Conservation (phyloP, 2,329 filamentous ascomycete species). For the Botrytis tulipae region DNA sequence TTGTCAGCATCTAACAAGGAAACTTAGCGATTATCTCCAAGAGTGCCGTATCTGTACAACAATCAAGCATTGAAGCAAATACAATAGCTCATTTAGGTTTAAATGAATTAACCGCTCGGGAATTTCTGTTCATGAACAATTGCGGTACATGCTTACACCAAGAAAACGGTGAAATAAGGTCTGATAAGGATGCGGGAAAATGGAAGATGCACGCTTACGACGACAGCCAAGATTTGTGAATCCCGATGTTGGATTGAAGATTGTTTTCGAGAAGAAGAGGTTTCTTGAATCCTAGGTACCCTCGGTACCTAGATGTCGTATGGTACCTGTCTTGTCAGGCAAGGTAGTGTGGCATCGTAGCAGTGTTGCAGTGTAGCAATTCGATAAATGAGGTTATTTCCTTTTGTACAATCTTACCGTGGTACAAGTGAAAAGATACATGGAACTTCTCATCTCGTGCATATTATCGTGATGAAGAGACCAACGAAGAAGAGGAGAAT, state of each 20-base stretch:
- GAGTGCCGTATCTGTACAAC: not conserved
- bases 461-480: not conserved
- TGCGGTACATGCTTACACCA: not conserved
- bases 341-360: not conserved
- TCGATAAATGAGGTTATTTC: slow-evolving; percentile 5
- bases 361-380: not conserved
- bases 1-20: not conserved
- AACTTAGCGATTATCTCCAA: not conserved
- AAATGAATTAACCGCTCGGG: slow-evolving; percentile 16
- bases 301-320: not conserved
- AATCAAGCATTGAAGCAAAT: not conserved
- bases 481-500: not conserved
- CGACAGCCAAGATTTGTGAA: not conserved
- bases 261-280: not conserved
- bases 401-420: not conserved
- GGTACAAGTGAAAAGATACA: not conserved
- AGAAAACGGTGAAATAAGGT: not conserved
- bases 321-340: not conserved
- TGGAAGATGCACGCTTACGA: not conserved
- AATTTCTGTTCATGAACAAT: not conserved
- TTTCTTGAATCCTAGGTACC: not conserved
- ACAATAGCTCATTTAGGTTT: not conserved
- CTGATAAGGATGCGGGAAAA: not conserved
- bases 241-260: not conserved
- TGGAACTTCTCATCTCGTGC: not conserved